Base-by-base conservation (phyloP, 805 yeast genomes). In the Spathaspora sp. region DNA sequence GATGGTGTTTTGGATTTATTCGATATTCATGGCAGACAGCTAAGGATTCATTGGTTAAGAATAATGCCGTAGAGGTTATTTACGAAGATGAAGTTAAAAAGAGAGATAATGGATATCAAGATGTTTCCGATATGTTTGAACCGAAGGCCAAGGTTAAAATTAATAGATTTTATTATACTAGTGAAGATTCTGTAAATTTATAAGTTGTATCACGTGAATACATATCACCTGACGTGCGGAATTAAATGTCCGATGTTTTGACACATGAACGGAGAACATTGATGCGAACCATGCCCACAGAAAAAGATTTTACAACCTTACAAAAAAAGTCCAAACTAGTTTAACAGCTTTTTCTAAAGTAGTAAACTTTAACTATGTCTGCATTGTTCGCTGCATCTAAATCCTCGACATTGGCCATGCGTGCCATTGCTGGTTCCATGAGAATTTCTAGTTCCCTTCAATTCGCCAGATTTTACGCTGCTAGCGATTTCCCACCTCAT, bases 1-100 rank as follows among this genome's bases (percentile, higher is more conserved):
- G 98, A 0, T 94, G 98, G 98, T 78, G 82, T 49, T 70, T 59
- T 48, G 79, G 87, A 9, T 81, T 86, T 45, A 77, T 87, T 8
- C 71, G 99, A 48, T 94, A 86, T 61, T 89, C 96, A 39, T 94
- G 99, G 99, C 94, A 89, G 60, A 94, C 99, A 0, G 83, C 97
- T 1, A 83, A 81, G 57, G 96, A 89, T 55, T 75, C 88, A 38
- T 67, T 93, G 40, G 76, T 75, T 11, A 79, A 76, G 42, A 72
- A 76, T 44, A 78, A 77, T 0, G 83, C 81, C 3, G 69, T 77
- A 0, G 72, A 73, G 1, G 81, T 90, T 49, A 77, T 79, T 17
- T 90, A 93, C 84, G 82, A 79, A 49, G 83, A 78, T 26, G 79
- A 77, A 47, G 63, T 73, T 23, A 61, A 63, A 14, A 60, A 57